These are phyloP conservation scores for Pythium oligandrum DNA, from an alignment of 352 stramenopile genomes.

Conservation along the genomic window DNA sequence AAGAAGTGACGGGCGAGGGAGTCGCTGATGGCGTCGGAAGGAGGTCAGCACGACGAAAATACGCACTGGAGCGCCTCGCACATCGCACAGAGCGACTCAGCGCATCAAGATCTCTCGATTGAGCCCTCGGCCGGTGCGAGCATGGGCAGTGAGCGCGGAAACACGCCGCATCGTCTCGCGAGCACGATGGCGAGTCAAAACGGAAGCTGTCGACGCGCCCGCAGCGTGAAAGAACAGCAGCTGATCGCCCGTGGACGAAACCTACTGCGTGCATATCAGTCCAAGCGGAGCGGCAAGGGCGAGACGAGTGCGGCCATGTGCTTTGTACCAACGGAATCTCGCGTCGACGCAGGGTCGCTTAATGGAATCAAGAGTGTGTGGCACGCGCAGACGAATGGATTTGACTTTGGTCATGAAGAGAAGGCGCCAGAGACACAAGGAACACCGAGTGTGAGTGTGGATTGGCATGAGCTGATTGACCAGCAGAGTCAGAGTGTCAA, in stretches of 20 bases:
- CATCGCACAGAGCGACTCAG: neutral
- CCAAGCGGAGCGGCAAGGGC: constrained; percentile 29
- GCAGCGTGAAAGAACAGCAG: constrained; percentile 20
- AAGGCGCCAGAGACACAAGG: neutral
- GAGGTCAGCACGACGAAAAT: constrained; percentile 8
- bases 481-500: neutral
- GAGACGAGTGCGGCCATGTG: constrained; percentile 13
- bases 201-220: neutral
- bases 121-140: constrained; percentile 7
- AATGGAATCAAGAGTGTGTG: neutral
- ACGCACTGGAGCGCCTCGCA: too few relatives aligned
- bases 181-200: too few relatives aligned
- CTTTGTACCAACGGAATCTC: constrained; percentile 1
- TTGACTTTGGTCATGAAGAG: neutral
- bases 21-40: constrained; percentile 16
- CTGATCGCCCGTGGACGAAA: constrained; percentile 41
- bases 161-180: too few relatives aligned
- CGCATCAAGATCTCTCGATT: constrained; percentile 15
- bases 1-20: too few relatives aligned
- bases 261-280: constrained; percentile 43
- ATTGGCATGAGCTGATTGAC: neutral
- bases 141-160: neutral
- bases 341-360: too few relatives aligned
- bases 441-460: neutral
- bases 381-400: neutral